Evolutionary conservation across 805 yeast species (phyloP).

Genomic region (Isabelozyma pseudorhagii): DNA sequence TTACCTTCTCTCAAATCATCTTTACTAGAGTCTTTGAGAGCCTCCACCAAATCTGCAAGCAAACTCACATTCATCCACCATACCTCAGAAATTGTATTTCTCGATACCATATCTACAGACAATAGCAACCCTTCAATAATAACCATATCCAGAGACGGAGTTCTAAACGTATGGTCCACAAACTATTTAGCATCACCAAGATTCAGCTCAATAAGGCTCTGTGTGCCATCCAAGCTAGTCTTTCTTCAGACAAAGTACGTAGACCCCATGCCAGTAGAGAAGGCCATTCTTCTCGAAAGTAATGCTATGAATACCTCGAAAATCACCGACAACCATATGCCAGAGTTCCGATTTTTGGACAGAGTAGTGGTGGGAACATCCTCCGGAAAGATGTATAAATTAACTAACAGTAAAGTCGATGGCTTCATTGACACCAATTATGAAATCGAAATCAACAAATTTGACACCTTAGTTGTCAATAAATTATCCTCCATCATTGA

Average conservation of each 20-base stretch:
- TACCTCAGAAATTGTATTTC: background rate
- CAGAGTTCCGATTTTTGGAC: slow-evolving; percentile 15
- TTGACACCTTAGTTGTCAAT: slow-evolving; percentile 1
- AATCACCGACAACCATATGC: background rate
- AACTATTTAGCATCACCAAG: slow-evolving; percentile 29
- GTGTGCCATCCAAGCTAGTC: slow-evolving; percentile 1
- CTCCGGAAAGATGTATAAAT: slow-evolving; percentile 13
- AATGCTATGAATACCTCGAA: background rate
- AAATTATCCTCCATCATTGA: slow-evolving; percentile 1
- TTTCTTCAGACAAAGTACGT: background rate
- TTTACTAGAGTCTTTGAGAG: slow-evolving; percentile 8
- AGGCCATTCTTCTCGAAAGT: background rate
- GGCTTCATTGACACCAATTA: slow-evolving; percentile 7
- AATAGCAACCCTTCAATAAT: background rate
- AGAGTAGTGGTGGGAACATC: slow-evolving; percentile 15
- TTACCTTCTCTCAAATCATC: slow-evolving; percentile 23
- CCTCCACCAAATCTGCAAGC: background rate
- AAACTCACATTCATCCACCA: background rate
- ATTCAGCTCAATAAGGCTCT: slow-evolving; percentile 11
- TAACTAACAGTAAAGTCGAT: slow-evolving; percentile 12
- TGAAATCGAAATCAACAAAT: slow-evolving; percentile 3
- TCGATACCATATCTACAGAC: background rate
- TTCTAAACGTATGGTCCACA: slow-evolving; percentile 32
- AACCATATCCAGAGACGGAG: slow-evolving; percentile 21
- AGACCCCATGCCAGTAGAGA: slow-evolving; percentile 1